Evolutionary conservation across 345 rosid genomes (phyloP), one percentile per base, ranked within the genome.

Genomic region (Crucihimalaya himalaica): DNA sequence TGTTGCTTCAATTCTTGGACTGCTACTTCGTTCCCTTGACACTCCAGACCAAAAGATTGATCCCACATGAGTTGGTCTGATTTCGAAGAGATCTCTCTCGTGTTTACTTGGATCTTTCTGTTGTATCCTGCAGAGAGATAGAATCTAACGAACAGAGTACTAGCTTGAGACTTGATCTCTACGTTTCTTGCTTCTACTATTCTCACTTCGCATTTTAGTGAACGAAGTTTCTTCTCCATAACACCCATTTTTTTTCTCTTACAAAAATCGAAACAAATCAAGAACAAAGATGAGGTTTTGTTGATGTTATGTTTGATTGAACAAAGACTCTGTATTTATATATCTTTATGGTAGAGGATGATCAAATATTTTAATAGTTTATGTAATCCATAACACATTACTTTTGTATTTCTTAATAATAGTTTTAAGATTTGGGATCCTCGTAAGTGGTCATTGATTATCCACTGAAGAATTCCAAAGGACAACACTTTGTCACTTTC

Each of bases 111-210:
- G 28, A 90, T 77, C 63, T 73, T 81, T 68, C 75, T 84, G 78
- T 83, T 81, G 37, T 79, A 70, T 59, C 84, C 88, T n/a, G 90
- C 52, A 5, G 86, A 73, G 19, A 91, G 87, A 75, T 86, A 86
- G 83, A 70, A 86, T 74, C 94, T 86, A 42, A 91, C 84, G 60
- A 93, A 89, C 54, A 91, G 57, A 52, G 29, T 63, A 28, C 77
- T 84, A 7, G 73, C 54, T 35, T 82, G 63, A 39, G 85, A 70
- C 50, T 75, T 84, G 71, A 71, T 4, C 35, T 84, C 84, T 47
- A 81, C 73, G 84, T 89, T 91, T 75, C 83, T 91, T 60, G 96
- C 97, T 80, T 86, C 82, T 43, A 79, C 21, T 80, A 94, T 81
- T 61, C 66, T 83, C 62, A 94, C 66, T 73, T 94, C 77, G 47